Conservation (phyloP, 108 stramenopile genomes). For the Skeletonema costatum region DNA sequence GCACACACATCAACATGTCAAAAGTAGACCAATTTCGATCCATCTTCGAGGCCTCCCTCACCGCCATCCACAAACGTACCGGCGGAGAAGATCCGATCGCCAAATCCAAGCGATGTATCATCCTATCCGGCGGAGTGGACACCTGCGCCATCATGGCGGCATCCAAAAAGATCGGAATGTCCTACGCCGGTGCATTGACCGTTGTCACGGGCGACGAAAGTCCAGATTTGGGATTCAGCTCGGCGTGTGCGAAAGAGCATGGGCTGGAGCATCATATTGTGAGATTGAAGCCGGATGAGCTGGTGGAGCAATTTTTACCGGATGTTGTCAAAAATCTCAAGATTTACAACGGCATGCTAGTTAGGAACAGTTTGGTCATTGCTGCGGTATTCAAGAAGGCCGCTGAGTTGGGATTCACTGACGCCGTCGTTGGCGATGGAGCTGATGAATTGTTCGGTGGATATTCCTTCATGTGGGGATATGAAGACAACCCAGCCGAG, state of each 20-base stretch:
- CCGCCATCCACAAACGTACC: conserved; percentile 20
- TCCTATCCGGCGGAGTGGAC: conserved; percentile 62
- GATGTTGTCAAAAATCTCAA: conserved; percentile 33
- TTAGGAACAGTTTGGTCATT: conserved; percentile 58
- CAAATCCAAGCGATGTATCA: conserved; percentile 34
- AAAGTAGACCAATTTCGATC: conserved; percentile 24
- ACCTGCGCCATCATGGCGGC: conserved; percentile 60
- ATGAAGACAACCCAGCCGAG: conserved; percentile 25
- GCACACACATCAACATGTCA: not conserved
- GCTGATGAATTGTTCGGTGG: conserved; percentile 72
- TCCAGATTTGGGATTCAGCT: conserved; percentile 51
- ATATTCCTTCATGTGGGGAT: conserved; percentile 61
- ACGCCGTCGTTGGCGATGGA: conserved; percentile 60
- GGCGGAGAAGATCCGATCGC: not conserved
- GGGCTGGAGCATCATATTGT: conserved; percentile 43
- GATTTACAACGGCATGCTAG: conserved; percentile 56
- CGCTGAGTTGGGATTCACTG: conserved; percentile 22
- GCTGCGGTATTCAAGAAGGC: conserved; percentile 55
- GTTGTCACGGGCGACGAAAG: conserved; percentile 42
- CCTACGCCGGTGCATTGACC: conserved; percentile 48
- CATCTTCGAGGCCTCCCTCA: conserved; percentile 33
- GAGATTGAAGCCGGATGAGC: conserved; percentile 31
- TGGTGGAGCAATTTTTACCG: conserved; percentile 43
- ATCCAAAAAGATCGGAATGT: conserved; percentile 24
- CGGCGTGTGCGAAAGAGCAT: conserved; percentile 40